These are phyloP conservation scores for Oenanthe sinensis DNA, from an alignment of 129 eudicot genomes.

Conservation along the genomic window DNA sequence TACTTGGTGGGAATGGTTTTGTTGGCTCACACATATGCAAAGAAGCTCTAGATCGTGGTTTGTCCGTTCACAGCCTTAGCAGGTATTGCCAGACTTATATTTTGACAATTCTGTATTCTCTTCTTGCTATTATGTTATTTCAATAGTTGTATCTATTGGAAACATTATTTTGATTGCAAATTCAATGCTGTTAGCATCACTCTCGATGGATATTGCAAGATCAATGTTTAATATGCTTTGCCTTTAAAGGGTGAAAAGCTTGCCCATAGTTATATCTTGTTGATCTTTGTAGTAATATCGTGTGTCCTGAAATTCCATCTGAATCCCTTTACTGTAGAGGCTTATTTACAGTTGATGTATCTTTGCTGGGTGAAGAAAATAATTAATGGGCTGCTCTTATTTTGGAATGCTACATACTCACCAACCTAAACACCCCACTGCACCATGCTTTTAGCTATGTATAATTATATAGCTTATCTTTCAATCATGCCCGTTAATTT, in stretches of 20 bases:
- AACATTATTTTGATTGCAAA: neutral
- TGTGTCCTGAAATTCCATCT: neutral
- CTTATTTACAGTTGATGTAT: neutral
- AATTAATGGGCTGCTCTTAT: too few relatives aligned
- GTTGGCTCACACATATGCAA: conserved; percentile 91
- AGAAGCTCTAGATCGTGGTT: conserved; percentile 78
- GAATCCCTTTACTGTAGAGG: neutral
- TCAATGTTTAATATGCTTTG: neutral
- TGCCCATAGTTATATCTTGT: neutral
- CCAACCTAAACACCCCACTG: neutral
- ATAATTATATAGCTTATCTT: neutral
- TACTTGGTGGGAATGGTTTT: conserved; percentile 93
- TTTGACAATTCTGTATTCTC: neutral
- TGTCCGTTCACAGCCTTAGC: conserved; percentile 87
- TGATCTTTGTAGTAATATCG: neutral
- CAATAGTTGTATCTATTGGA: neutral
- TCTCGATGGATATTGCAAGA: neutral
- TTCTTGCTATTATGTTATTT: neutral
- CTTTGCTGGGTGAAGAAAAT: neutral
- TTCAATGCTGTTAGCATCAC: neutral
- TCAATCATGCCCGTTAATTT: neutral
- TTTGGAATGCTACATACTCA: too few relatives aligned
- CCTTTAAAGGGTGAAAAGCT: neutral
- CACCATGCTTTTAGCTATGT: neutral
- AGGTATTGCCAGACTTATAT: conserved; percentile 32